Evolutionary conservation across 1,284 basidiomycete genomes (phyloP).

Genomic region (Apiotrichum siamense): DNA sequence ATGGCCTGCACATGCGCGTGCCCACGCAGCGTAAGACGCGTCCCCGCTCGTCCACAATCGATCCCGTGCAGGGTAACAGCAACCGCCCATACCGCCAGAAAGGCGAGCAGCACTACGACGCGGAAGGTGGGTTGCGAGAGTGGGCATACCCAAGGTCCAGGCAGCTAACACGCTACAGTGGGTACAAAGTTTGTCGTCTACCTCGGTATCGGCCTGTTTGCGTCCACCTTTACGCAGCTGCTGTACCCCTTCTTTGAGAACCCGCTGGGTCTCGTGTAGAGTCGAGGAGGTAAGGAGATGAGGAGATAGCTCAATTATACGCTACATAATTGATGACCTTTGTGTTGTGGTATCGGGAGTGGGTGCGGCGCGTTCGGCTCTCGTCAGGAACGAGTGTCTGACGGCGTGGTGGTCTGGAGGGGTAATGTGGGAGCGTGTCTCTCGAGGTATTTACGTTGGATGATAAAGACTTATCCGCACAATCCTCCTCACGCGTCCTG

Average conservation of each 20-base stretch:
- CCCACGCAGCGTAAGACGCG: not conserved
- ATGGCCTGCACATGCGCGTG: not conserved
- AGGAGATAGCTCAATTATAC: no score
- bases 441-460: no score
- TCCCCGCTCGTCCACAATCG: constrained; percentile 1
- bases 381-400: no score
- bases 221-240: constrained; percentile 58
- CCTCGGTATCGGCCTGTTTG: constrained; percentile 69
- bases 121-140: constrained; percentile 61
- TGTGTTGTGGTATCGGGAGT: no score
- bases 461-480: no score
- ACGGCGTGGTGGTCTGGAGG: no score
- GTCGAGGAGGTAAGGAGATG: no score
- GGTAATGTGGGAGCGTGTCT: no score
- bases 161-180: constrained; percentile 52
- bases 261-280: not conserved
- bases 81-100: not conserved
- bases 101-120: constrained; percentile 51
- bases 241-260: constrained; percentile 60
- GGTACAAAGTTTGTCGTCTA: constrained; percentile 89
- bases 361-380: no score
- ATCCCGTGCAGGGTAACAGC: constrained; percentile 8
- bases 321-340: no score
- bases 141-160: no score
- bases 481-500: no score